phyloP scores from a whole-genome alignment of 2,329 filamentous ascomycete genomes.

The Helotiales sp. region DNA sequence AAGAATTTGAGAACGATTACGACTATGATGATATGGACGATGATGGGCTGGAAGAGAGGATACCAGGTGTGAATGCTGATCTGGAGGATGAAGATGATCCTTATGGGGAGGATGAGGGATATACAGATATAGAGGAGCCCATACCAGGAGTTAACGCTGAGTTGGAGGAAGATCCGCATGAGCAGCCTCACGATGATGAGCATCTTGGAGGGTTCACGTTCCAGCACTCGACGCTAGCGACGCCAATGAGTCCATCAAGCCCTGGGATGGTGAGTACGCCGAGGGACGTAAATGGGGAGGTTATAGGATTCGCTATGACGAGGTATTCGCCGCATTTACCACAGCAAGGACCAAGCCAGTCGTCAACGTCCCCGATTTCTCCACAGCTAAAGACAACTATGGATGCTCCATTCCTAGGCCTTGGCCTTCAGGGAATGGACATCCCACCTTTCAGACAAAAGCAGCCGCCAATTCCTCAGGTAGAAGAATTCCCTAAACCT shows the following conservation, averaged over 20 bases:
- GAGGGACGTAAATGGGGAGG: constrained; percentile 53
- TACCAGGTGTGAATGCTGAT: constrained; percentile 56
- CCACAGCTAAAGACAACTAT: neutral
- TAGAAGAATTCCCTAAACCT: constrained; percentile 18
- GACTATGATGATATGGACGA: constrained; percentile 65
- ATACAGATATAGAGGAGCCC: constrained; percentile 57
- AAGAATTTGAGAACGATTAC: constrained; percentile 57
- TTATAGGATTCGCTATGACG: constrained; percentile 54
- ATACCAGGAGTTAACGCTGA: constrained; percentile 60
- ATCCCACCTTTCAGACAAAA: constrained; percentile 1
- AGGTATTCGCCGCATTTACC: constrained; percentile 30
- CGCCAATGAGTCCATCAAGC: constrained; percentile 51
- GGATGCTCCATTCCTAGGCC: constrained; percentile 15
- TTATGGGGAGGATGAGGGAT: no score
- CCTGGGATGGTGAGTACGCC: constrained; percentile 52
- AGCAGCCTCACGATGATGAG: constrained; percentile 18
- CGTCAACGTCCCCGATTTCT: constrained; percentile 20
- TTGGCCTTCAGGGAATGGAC: constrained; percentile 27
- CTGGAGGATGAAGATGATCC: constrained; percentile 30
- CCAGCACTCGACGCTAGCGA: constrained; percentile 48
- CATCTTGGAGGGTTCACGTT: constrained; percentile 33
- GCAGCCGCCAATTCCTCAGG: neutral
- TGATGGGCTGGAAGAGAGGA: constrained; percentile 65
- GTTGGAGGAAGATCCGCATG: constrained; percentile 42
- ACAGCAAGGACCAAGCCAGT: constrained; percentile 9